Evolutionary conservation across 2,329 filamentous ascomycete species (phyloP).

Genomic region (Talaromyces amestolkiae): DNA sequence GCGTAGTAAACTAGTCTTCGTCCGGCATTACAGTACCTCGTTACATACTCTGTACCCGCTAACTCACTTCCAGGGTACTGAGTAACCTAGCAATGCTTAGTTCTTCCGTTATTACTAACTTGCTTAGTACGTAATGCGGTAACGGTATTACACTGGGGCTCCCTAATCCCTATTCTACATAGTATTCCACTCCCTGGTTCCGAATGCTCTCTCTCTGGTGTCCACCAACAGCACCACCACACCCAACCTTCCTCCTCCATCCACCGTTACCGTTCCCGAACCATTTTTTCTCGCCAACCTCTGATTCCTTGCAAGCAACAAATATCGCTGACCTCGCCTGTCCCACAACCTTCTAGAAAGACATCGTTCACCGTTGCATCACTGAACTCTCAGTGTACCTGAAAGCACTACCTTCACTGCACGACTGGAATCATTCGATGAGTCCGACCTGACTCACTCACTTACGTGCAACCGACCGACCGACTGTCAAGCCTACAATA

Average conservation of each 20-base stretch:
- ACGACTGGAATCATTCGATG: neutral
- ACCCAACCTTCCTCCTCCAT: neutral
- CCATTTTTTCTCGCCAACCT: neutral
- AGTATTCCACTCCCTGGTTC: neutral
- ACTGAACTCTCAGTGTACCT: neutral
- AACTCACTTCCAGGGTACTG: no score
- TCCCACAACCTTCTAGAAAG: neutral
- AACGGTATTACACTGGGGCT: no score
- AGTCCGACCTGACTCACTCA: slow-evolving; percentile 1
- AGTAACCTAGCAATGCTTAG: no score
- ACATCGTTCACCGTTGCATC: neutral
- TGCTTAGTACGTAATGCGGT: no score
- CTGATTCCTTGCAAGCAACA: neutral
- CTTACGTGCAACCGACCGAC: neutral
- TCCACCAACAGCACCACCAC: neutral
- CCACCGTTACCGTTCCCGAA: neutral
- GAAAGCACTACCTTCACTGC: neutral
- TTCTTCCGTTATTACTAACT: no score
- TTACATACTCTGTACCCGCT: no score
- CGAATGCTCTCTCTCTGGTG: neutral
- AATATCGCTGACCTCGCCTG: neutral
- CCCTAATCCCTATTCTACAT: no score
- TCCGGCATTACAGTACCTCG: no score
- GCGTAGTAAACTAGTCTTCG: no score
- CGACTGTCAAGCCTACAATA: neutral